Base-by-base conservation (phyloP, 345 rosid genomes). In the Eucalyptus cloeziana region DNA sequence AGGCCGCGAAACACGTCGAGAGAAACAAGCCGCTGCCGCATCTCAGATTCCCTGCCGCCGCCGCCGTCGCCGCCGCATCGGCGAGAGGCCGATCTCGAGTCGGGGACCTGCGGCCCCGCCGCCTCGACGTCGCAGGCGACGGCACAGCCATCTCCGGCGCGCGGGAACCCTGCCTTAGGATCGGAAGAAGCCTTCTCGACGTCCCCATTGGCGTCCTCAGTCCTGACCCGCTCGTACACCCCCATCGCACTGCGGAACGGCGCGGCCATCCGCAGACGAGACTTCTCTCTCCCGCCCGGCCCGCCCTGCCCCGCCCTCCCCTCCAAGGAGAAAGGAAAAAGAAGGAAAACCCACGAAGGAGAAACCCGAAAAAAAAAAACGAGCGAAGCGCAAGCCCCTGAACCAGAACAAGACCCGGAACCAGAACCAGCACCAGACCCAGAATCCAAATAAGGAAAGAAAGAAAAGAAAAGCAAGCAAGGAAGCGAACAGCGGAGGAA, bases 1-100 rank as follows among this genome's bases (percentile, higher is more conserved):
- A 89, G 85, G 43, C 90, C 90, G 33, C 90, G 90, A 76, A 89
- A 89, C 79, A 86, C 90, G 88, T 89, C 88, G 13, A 89, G 90
- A 45, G 90, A 89, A 40, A 86, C 90, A 54, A 89, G 88, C 85
- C 90, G 90, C 43, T 19, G 86, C 47, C 47, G 71, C n/a, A 54
- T 54, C 19, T 85, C 89, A 3, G 37, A 22, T 13, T 51, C 44
- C 83, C 58, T 25, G 37, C 86, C 62, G 5, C 44, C 40, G 44
- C 87, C 27, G 51, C 87, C 76, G 79, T 52, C 43, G 33, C 85
- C 40, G 60, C 88, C 50, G 51, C 52, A 52, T 21, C 58, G 88
- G 12, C 89, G 40, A 86, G 90, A 24, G 40, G 83, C 86, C 85
- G 60, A 52, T 44, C 69, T 86, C 87, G 87, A 44, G 87, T 44